A percentile compares a stretch with the other conserved stretches of the same genome.
phyloP scores from a whole-genome alignment of 2,329 filamentous ascomycete genomes.

The Fusarium bulbicola region DNA sequence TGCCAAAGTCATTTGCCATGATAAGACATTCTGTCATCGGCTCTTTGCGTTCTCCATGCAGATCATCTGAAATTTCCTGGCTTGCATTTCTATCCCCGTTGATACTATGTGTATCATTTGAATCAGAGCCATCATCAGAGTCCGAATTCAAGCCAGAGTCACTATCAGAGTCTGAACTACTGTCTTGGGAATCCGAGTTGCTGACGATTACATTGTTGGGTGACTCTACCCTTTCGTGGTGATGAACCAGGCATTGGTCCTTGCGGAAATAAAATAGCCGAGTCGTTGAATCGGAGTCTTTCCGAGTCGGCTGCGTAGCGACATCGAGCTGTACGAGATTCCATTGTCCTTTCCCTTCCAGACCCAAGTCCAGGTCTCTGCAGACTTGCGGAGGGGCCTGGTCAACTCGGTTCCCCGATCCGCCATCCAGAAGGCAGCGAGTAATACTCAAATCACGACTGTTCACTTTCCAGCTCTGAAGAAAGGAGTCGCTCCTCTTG shows the following conservation, averaged over 20 bases:
- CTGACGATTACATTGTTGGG: background rate
- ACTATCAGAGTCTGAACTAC: background rate
- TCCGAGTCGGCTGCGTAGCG: background rate
- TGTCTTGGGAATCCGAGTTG: background rate
- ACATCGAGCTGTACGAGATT: background rate
- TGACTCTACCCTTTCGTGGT: background rate
- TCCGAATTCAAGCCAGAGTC: background rate
- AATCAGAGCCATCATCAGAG: background rate
- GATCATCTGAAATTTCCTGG: rapidly evolving
- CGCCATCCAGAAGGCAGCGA: background rate
- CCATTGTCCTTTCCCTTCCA: background rate
- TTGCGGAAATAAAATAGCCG: background rate
- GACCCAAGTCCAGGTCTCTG: background rate
- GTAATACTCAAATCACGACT: background rate
- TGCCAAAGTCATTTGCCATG: background rate
- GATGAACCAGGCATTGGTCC: background rate
- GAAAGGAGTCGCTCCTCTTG: background rate
- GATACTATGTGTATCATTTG: background rate
- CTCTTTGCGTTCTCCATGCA: background rate
- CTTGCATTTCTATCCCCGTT: background rate
- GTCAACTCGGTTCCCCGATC: rapidly evolving
- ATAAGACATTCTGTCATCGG: background rate
- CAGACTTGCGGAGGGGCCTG: background rate
- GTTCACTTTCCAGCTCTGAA: background rate
- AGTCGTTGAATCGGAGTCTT: background rate